Conservation (phyloP, 2,329 filamentous ascomycete genomes). For the Neonectria punicea region DNA sequence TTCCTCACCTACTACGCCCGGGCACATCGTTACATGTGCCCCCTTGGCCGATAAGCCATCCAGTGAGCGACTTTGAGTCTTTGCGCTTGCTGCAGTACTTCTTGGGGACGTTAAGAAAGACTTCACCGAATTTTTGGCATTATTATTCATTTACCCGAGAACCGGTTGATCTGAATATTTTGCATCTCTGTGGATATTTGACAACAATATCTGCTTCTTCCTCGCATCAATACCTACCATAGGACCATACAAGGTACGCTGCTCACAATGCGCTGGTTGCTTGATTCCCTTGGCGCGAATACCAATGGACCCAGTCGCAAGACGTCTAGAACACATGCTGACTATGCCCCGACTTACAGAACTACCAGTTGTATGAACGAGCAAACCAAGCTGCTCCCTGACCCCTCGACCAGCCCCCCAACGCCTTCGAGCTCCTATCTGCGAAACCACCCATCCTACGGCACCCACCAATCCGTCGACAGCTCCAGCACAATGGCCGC, state of each 20-base stretch:
- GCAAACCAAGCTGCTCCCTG: conserved; percentile 24
- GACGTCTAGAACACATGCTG: background rate
- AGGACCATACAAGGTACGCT: conserved; percentile 27
- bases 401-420: background rate
- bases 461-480: background rate
- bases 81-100: conserved; percentile 67
- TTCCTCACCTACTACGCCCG: conserved; percentile 27
- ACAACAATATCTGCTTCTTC: background rate
- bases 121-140: conserved; percentile 44
- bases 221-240: conserved; percentile 4
- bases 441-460: conserved; percentile 17
- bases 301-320: background rate
- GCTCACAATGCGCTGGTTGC: background rate
- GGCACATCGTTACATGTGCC: conserved; percentile 59
- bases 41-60: conserved; percentile 51
- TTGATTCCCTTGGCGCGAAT: background rate
- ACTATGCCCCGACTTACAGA: conserved; percentile 5
- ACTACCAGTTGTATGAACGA: conserved; percentile 26
- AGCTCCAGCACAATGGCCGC: conserved; percentile 7
- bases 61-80: conserved; percentile 73
- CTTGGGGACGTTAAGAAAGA: conserved; percentile 65
- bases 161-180: conserved; percentile 6
- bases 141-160: background rate
- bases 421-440: conserved; percentile 14
- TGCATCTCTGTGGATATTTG: conserved; percentile 1